A percentile compares a stretch with the other conserved stretches of the same genome.
phyloP scores from a whole-genome alignment of 441 rosid species.

The Hypseocharis bilobata region DNA sequence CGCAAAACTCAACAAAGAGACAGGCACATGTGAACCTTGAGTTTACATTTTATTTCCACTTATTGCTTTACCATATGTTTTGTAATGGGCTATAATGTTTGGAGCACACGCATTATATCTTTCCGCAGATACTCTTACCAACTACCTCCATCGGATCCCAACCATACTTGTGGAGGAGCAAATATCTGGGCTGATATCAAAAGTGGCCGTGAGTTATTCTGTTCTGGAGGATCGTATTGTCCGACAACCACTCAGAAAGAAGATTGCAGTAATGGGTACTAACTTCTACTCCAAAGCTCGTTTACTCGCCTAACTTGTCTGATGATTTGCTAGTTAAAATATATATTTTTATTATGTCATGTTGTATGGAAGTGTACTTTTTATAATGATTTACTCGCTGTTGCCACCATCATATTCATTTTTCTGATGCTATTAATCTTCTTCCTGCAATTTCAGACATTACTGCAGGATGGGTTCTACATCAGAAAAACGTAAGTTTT shows the following conservation, averaged over 20 bases:
- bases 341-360: neutral
- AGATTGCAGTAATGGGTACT: slow-evolving; percentile 71
- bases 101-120: slow-evolving; percentile 19
- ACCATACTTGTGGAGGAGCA: slow-evolving; percentile 92
- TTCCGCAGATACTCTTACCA: slow-evolving; percentile 69
- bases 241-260: slow-evolving; percentile 49
- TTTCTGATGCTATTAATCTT: slow-evolving; percentile 17
- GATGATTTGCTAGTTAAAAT: neutral
- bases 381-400: slow-evolving; percentile 1
- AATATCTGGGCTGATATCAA: slow-evolving; percentile 72
- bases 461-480: slow-evolving; percentile 86
- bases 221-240: slow-evolving; percentile 76
- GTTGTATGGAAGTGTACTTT: slow-evolving; percentile 11
- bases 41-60: slow-evolving; percentile 22
- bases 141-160: slow-evolving; percentile 55
- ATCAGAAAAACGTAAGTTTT: slow-evolving; percentile 53
- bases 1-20: slow-evolving; percentile 46
- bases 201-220: slow-evolving; percentile 60
- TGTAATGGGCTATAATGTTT: slow-evolving; percentile 4
- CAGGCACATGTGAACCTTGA: slow-evolving; percentile 61
- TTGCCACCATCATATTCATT: neutral
- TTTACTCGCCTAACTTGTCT: neutral
- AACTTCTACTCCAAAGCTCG: neutral
- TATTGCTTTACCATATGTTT: slow-evolving; percentile 3
- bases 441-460: slow-evolving; percentile 47